Percentiles rank a stretch among this genome's conserved stretches.
Evolutionary conservation across 2,329 filamentous ascomycete genomes (phyloP).

Genomic region (Dactylonectria macrodidyma): DNA sequence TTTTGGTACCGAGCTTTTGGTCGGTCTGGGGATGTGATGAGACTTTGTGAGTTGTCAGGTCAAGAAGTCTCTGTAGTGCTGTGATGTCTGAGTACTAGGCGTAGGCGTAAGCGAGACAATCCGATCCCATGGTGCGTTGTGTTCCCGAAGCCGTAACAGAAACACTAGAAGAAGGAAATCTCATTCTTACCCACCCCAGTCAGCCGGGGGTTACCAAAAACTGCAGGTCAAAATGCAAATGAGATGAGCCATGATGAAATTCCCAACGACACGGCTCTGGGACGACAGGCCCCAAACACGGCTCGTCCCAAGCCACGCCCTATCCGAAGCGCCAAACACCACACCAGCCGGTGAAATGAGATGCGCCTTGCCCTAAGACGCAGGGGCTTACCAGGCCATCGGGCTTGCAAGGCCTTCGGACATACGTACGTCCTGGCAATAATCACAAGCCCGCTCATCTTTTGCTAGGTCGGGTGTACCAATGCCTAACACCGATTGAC

Average conservation of each 20-base stretch:
- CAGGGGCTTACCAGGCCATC: not conserved
- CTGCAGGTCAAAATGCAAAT: slow-evolving; percentile 6
- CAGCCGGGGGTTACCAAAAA: not conserved
- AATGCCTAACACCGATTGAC: not conserved
- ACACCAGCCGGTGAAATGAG: not conserved
- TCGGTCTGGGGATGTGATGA: not conserved
- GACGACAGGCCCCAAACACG: not conserved
- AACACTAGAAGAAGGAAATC: no score
- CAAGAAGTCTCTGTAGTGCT: not conserved
- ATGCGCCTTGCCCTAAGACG: not conserved
- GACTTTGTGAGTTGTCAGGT: not conserved
- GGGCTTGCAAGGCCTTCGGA: not conserved
- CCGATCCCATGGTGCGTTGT: no score
- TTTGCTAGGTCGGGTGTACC: not conserved
- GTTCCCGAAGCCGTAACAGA: no score
- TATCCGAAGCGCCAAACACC: not conserved
- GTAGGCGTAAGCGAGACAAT: not conserved
- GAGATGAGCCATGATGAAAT: not conserved
- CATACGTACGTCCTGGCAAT: not conserved
- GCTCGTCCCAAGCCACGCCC: not conserved
- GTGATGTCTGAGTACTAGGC: not conserved
- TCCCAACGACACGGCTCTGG: slow-evolving; percentile 15
- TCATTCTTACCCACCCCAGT: not conserved
- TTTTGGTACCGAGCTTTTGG: not conserved
- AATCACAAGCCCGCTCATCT: not conserved